Evolutionary conservation across 176 grass and related monocot genomes (phyloP), one percentile per base, ranked within the genome.

Genomic region (Cenchrus fungigraminus): DNA sequence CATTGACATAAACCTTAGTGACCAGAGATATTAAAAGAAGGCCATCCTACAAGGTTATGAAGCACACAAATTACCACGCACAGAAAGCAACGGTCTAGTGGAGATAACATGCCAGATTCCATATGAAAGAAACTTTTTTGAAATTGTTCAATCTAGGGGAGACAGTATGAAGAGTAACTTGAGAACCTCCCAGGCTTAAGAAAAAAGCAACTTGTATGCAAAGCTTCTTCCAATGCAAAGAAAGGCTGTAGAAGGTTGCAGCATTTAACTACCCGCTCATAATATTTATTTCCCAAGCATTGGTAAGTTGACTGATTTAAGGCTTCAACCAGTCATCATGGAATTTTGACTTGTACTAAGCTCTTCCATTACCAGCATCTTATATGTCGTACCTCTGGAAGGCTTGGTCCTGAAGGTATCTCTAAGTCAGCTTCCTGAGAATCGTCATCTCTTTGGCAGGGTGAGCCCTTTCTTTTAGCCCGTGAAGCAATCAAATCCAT

Each of bases 51-150:
- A 49, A 49, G 68, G 44, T 47, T 49, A 71, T 49, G 68, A 10
- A 71, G 68, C 44, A 25, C 43, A 71, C 68, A 71, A 45, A 71
- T 71, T 71, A 47, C 43, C 16, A 71, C 49, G 45, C 49, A 71
- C 10, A 25, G 20, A 9, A 10, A 22, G 11, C 43, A 71, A 46
- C 49, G 44, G 11, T 71, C 44, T 71, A 71, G 44, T 71, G 68
- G 20, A 71, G 44, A 71, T 49, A 71, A 49, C 43, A 49, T 71
- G 3, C 6, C 10, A 12, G 4, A 42, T 70, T 70, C 45, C 8
- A 20, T 70, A 70, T 17, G 17, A 70, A 70, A 12, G 40, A 12
- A 12, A 10, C 8, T 22, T 46, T 49, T 45, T 69, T 49, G 17
- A 49, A 20, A 71, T 49, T 47, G 43, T 49, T 49, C 43, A 49